These are phyloP conservation scores for Nasturtium officinale DNA, from an alignment of 345 rosid species.

Conservation along the genomic window DNA sequence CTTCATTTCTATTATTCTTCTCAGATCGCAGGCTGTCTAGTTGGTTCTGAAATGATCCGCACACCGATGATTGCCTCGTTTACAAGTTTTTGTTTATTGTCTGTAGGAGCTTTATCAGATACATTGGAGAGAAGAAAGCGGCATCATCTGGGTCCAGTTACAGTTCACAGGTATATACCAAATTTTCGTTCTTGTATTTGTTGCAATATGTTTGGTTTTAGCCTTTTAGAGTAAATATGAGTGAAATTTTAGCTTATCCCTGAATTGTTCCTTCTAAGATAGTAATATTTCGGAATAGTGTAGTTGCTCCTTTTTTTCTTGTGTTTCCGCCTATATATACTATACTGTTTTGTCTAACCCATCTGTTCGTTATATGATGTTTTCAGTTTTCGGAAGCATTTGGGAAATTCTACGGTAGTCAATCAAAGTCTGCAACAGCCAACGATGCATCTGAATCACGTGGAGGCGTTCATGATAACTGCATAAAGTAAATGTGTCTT, in stretches of 20 bases:
- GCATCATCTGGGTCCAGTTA: conserved; percentile 68
- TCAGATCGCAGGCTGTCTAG: neutral
- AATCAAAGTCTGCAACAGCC: conserved; percentile 65
- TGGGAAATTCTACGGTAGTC: conserved; percentile 84
- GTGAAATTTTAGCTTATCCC: conserved; percentile 6
- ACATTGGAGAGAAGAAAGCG: conserved; percentile 80
- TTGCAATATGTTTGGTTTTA: conserved; percentile 1
- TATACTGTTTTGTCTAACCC: neutral
- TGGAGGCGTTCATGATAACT: conserved; percentile 81
- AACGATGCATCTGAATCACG: conserved; percentile 62
- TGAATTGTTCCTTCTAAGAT: neutral
- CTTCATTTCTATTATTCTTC: neutral
- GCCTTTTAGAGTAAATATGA: neutral
- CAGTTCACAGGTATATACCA: conserved; percentile 73
- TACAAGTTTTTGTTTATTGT: conserved; percentile 25
- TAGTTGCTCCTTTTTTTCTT: neutral
- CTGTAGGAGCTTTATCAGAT: conserved; percentile 79
- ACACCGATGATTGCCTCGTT: conserved; percentile 2
- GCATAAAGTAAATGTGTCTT: conserved; percentile 65
- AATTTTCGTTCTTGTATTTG: neutral
- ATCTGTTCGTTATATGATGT: neutral
- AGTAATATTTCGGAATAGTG: neutral
- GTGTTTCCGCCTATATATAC: no score
- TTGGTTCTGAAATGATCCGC: neutral
- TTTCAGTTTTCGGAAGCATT: conserved; percentile 90